Evolutionary conservation across 805 yeast species (phyloP), one percentile per base, ranked within the genome.

Genomic region (Suhomyces kilbournensis): DNA sequence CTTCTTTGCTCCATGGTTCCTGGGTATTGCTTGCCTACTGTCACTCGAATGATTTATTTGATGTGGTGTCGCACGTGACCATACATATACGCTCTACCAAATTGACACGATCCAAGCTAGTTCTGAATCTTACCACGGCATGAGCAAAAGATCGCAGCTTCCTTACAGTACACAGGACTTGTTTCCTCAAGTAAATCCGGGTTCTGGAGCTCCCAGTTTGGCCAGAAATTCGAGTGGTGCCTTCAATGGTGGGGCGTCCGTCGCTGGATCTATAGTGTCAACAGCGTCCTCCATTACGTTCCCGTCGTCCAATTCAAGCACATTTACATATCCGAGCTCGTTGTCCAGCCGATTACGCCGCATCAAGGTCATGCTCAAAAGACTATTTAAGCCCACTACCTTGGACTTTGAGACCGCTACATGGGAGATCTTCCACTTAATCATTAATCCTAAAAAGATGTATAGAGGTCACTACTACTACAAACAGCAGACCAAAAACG

Each of bases 361-460:
- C 6, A 14, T 22, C 8, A 42, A 42, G 19, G 30, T 23, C 28
- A 70, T 74, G 74, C 49, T 64, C 46, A 63, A 62, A 48, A 60
- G 79, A 49, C 55, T 73, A 28, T 72, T 86, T 56, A 83, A 84
- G 58, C 92, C 96, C 1, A 88, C 85, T 7, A 85, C 96, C 0
- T 75, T 91, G 50, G 97, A 92, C 69, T 88, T 91, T 62, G 97
- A 92, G 67, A 88, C 96, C 1, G 97, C 97, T 12, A 78, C 84
- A 54, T 92, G 97, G 97, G 97, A 92, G 66, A 85, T 91, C 69
- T 74, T 86, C 55, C 81, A 90, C 62, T 71, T 91, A 51, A 74
- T 91, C 14, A 74, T 83, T 25, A 81, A 85, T 42, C 97, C 97
- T 1, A 82, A 85, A 61, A 84, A 88, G 55, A 96, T 91, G 62